Base-by-base conservation (phyloP, 2,329 filamentous ascomycete species). In the Diaporthe ampelina region DNA sequence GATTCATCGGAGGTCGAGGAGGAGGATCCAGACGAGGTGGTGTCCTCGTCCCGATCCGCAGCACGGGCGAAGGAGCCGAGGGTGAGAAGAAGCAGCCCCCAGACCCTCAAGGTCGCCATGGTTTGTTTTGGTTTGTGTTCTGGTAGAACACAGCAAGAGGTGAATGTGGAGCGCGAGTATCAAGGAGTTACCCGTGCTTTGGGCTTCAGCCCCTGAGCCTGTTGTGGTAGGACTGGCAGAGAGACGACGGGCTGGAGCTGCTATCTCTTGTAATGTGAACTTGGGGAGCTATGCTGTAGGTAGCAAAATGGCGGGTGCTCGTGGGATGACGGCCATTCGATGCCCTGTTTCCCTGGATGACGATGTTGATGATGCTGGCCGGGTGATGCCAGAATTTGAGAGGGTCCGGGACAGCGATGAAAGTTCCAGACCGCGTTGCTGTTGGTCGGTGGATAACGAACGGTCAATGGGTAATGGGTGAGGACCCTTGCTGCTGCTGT, bases 81-180 rank as follows among this genome's bases (percentile, higher is more conserved):
- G 32, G 67, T 24, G 50, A 75, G 58, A 24, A 75, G 74, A 54
- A 74, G 19, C 26, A 75, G 59, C 35, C 67, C 72, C 74, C 74
- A 75, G 59, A 75, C 52, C 74, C 72, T 68, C 59, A 75, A 37
- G 37, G 74, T 67, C 67, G 58, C 74, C 74, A 75, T 75, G 29
- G 35, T 52, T 29, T 32, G 10, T 15, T 35, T 50, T 65, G 43
- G 17, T 26, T 11, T 26, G 21, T 45, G 24, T 65, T 26, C n/a
- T 29, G 43, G 26, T 7, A 24, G 45, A 35, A 37, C 29, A 48
- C 37, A 35, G 21, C 29, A 52, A 29, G 29, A 50, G 21, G 19
- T 13, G 21, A 10, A 13, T 26, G 45, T 40, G 43, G 26, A 40
- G 48, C 15, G 48, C 32, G 48, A 54, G 24, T 54, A 63, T 43